Conservation (phyloP, 2,329 filamentous ascomycete species). For the Nothopassalora personata region DNA sequence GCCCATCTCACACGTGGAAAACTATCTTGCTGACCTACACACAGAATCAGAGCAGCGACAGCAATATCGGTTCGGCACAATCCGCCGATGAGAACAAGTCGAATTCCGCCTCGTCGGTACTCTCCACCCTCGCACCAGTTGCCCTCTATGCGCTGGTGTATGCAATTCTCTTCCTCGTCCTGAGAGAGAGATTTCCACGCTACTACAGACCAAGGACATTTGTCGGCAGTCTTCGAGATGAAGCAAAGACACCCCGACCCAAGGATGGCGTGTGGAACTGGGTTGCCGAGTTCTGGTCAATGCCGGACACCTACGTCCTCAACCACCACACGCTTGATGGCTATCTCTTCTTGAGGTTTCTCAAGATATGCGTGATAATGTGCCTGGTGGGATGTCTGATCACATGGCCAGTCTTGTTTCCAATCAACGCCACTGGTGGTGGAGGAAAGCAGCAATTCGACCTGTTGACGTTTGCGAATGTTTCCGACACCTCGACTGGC, state of each 20-base stretch:
- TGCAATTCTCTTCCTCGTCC: constrained; percentile 36
- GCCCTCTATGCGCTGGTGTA: constrained; percentile 32
- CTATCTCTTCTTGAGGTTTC: constrained; percentile 82
- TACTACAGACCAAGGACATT: constrained; percentile 44
- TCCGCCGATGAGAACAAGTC: constrained; percentile 5
- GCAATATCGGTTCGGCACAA: constrained; percentile 25
- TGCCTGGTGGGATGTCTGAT: constrained; percentile 78
- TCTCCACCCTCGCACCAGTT: constrained; percentile 33
- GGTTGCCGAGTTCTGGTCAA: constrained; percentile 45
- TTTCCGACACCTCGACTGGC: constrained; percentile 34
- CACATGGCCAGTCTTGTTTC: constrained; percentile 84
- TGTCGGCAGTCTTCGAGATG: constrained; percentile 38
- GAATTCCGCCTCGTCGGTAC: constrained; percentile 30
- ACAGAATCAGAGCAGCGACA: constrained; percentile 18
- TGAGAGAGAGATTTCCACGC: constrained; percentile 40
- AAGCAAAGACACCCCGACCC: constrained; percentile 38
- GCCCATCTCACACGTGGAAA: neutral
- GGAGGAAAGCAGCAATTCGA: constrained; percentile 63
- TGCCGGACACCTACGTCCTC: constrained; percentile 71
- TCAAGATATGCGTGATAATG: constrained; percentile 72
- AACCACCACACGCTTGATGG: constrained; percentile 90
- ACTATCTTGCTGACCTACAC: neutral
- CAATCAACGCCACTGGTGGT: constrained; percentile 80
- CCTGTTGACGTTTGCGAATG: constrained; percentile 72
- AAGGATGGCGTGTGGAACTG: constrained; percentile 35